Conservation (phyloP, 148 eudicot genomes). For the Camellia lanceoleosa region DNA sequence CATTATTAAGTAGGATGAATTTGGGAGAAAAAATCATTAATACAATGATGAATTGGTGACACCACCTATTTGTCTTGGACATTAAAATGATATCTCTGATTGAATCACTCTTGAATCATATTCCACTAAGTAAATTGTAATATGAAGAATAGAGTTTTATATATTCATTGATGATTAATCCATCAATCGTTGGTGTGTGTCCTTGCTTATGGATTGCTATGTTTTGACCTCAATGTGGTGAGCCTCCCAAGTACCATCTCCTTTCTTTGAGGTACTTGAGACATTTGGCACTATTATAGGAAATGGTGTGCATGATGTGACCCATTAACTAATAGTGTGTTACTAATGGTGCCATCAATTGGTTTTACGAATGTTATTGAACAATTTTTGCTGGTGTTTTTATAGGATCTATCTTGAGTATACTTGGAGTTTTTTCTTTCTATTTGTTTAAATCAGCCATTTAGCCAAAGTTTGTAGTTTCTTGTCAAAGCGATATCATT, state of each 20-base stretch:
- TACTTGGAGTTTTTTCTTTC: not conserved
- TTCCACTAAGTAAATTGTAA: not conserved
- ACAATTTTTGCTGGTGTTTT: too few relatives aligned
- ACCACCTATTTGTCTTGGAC: not conserved
- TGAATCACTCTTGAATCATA: not conserved
- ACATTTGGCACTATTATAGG: too few relatives aligned
- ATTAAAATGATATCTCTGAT: not conserved
- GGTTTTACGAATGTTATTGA: too few relatives aligned
- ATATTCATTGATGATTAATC: not conserved
- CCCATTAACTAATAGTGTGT: too few relatives aligned
- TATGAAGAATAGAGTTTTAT: not conserved
- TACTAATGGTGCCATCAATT: too few relatives aligned
- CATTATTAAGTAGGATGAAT: not conserved
- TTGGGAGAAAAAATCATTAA: not conserved
- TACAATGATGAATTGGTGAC: not conserved
- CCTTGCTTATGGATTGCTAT: not conserved
- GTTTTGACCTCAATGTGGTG: not conserved
- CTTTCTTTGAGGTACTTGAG: not conserved
- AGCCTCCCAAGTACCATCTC: not conserved
- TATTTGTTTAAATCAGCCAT: not conserved
- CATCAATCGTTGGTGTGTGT: not conserved
- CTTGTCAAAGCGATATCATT: not conserved
- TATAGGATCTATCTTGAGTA: too few relatives aligned
- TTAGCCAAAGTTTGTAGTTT: too few relatives aligned
- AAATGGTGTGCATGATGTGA: too few relatives aligned